Evolutionary conservation across 345 rosid genomes (phyloP).

Genomic region (Eucalyptus sideroxylon): DNA sequence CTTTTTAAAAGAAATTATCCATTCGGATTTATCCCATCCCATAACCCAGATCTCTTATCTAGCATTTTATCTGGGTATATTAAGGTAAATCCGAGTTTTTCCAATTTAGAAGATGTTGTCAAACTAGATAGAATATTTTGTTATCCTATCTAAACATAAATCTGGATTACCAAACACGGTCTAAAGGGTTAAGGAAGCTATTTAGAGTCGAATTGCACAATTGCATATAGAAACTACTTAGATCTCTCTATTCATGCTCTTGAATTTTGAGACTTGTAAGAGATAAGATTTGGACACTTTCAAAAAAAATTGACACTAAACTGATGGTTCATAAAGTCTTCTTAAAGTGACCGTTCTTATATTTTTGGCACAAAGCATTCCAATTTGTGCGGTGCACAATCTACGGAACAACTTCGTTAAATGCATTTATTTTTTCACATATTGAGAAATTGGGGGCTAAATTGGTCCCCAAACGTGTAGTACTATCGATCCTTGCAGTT

Average conservation of each 20-base stretch:
- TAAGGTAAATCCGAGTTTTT: not conserved
- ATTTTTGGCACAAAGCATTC: not conserved
- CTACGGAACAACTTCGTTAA: not conserved
- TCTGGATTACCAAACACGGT: rapidly evolving
- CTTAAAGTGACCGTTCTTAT: not conserved
- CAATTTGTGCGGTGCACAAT: not conserved
- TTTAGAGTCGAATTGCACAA: not conserved
- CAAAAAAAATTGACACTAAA: not conserved
- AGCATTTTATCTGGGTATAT: not conserved
- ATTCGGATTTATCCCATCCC: not conserved
- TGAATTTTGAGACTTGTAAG: not conserved
- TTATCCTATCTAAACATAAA: not conserved
- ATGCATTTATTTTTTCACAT: not conserved
- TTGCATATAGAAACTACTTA: not conserved
- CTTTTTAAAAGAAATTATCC: not conserved
- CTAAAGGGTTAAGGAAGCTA: not conserved
- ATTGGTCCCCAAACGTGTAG: not conserved
- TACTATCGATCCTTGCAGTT: not conserved
- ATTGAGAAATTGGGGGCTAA: not conserved
- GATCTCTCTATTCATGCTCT: not conserved
- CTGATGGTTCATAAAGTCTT: not conserved
- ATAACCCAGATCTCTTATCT: not conserved
- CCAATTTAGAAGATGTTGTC: not conserved
- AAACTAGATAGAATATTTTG: not conserved
- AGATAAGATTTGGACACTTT: not conserved